phyloP scores from a whole-genome alignment of 148 eudicot genomes.

The Fallopia convolvulus region DNA sequence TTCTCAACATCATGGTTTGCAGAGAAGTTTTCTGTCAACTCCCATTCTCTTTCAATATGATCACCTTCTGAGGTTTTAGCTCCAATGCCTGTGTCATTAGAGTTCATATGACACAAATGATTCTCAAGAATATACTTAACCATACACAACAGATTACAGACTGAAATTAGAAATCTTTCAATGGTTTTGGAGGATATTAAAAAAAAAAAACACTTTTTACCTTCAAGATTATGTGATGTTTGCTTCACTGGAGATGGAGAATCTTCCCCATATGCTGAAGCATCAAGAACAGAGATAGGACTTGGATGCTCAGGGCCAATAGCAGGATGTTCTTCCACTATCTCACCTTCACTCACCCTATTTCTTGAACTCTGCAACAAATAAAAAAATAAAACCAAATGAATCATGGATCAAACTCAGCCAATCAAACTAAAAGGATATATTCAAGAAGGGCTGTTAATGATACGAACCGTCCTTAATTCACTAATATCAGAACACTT shows the following conservation, averaged over 20 bases:
- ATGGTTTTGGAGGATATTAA: background rate
- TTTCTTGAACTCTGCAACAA: constrained; percentile 32
- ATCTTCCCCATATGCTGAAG: constrained; percentile 42
- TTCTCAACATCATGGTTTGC: constrained; percentile 30
- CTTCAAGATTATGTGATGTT: constrained; percentile 34
- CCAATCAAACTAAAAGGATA: background rate
- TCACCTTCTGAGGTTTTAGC: constrained; percentile 11
- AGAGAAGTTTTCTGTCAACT: background rate
- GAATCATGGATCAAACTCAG: background rate
- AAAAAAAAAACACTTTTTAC: constrained; percentile 20
- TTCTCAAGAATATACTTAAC: background rate
- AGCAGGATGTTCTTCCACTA: constrained; percentile 19
- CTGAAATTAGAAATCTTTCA: background rate
- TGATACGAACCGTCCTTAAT: background rate
- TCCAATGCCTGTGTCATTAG: constrained; percentile 3
- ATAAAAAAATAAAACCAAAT: background rate
- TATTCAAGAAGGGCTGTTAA: background rate
- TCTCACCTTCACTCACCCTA: constrained; percentile 32
- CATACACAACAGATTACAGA: background rate
- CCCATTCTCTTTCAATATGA: background rate
- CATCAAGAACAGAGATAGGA: constrained; percentile 85
- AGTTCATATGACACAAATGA: background rate
- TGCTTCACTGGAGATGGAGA: constrained; percentile 61
- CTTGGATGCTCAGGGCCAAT: constrained; percentile 61
- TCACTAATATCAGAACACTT: constrained; percentile 5